Evolutionary conservation across 495 filamentous ascomycete species (phyloP).

Genomic region (Penicillium coprophilum): DNA sequence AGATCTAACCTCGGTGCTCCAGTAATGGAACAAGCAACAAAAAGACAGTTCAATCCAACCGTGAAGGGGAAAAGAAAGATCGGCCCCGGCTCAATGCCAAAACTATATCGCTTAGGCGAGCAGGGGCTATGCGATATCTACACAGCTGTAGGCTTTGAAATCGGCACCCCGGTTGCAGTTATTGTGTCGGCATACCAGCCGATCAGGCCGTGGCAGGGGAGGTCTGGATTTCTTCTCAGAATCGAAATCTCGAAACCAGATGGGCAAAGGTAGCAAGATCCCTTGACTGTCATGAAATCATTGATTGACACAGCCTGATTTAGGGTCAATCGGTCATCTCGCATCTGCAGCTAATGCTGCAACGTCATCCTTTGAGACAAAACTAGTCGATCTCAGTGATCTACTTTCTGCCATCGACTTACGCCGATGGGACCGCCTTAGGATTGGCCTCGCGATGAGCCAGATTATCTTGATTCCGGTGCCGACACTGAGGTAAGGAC

Average conservation of each 20-base stretch:
- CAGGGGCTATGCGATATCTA: conserved; percentile 40
- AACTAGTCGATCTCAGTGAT: conserved; percentile 31
- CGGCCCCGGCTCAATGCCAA: conserved; percentile 41
- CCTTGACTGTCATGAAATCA: background rate
- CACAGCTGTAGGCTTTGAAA: conserved; percentile 40
- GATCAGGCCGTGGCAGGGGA: conserved; percentile 41
- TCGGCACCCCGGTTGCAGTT: conserved; percentile 47
- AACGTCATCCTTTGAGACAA: conserved; percentile 42
- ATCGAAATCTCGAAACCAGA: conserved; percentile 51
- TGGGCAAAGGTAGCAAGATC: conserved; percentile 41
- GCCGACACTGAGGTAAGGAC: too few species aligned
- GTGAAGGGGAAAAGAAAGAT: conserved; percentile 39
- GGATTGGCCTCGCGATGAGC: too few species aligned
- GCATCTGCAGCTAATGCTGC: conserved; percentile 44
- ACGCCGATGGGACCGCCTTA: conserved; percentile 8
- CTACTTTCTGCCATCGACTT: conserved; percentile 31
- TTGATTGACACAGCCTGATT: background rate
- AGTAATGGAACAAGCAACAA: conserved; percentile 39
- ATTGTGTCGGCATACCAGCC: conserved; percentile 47
- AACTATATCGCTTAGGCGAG: conserved; percentile 33
- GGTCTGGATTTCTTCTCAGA: conserved; percentile 48
- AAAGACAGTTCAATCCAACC: conserved; percentile 27
- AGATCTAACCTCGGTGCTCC: conserved; percentile 42
- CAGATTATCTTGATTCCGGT: too few species aligned
- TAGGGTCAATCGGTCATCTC: conserved; percentile 46